Evolutionary conservation across 768 basidiomycete genomes (phyloP), one percentile per base, ranked within the genome.

Genomic region (Rhizopogon rudus): DNA sequence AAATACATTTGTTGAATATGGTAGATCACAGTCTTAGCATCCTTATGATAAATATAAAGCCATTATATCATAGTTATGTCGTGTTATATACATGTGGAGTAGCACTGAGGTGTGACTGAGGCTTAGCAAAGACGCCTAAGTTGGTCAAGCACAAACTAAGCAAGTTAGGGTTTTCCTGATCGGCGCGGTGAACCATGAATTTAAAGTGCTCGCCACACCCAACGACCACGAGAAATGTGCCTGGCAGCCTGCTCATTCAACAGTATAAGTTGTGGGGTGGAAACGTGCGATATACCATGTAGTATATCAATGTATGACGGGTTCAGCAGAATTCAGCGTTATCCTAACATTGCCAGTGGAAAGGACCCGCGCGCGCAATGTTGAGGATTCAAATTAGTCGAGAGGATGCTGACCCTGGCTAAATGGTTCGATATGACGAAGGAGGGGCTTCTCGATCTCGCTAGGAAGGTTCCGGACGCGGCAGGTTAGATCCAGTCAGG

Each of bases 371-470:
- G 25, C 25, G 25, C 25, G 25, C 4, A 25, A 25, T 25, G 25
- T 25, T 75, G 44, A 77, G 91, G 92, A 3, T 84, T 85, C 58
- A 93, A 71, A 45, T 82, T 83, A 7, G 82, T 75, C 10, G 88
- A 82, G 56, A 94, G 76, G 17, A 87, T 81, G 57, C 84, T 84
- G 3, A 4, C 25, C 25, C 25, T 25, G 25, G 91, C 83, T 59
- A 92, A 85, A 61, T 93, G 88, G 52, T 73, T 80, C 8, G 87
- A 83, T 53, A 94, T 80, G 83, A 14, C 89, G 82, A 46, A 87
- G 69, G 33, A 94, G 75, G 40, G 92, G 68, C 60, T 88, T 84
- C 25, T 25, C 25, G 4, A 25, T 25, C 25, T 25, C 25, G 25
- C 4, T 5, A 25, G 25, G 25, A 25, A 25, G 25, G 25, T 1